A percentile compares a stretch with the other conserved stretches of the same genome.
These are phyloP conservation scores for Paecilomyces niveus DNA, from an alignment of 2,329 filamentous ascomycete species.

Conservation along the genomic window DNA sequence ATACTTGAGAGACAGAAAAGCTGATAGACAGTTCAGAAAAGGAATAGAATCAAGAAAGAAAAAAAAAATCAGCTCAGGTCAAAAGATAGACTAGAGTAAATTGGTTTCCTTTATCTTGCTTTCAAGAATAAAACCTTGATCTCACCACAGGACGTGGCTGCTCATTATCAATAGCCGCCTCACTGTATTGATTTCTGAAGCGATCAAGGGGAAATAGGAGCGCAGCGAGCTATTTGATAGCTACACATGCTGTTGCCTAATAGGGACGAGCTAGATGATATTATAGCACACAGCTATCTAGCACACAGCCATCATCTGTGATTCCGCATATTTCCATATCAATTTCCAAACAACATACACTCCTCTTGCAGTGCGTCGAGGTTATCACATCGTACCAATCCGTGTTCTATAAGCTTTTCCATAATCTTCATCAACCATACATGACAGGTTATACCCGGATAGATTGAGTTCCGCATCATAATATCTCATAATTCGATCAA, in stretches of 20 bases:
- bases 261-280: no score
- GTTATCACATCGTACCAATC: slow-evolving; percentile 11
- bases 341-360: slow-evolving; percentile 13
- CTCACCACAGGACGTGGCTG: slow-evolving; percentile 12
- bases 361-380: slow-evolving; percentile 11
- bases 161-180: slow-evolving; percentile 4
- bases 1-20: no score
- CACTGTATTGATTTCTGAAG: slow-evolving; percentile 5
- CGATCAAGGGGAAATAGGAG: no score
- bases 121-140: slow-evolving; percentile 8
- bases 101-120: neutral
- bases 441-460: slow-evolving; percentile 17
- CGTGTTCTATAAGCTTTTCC: slow-evolving; percentile 8
- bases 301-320: no score
- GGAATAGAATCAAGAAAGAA: no score
- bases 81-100: neutral
- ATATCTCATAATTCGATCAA: slow-evolving; percentile 16
- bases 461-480: slow-evolving; percentile 14
- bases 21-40: no score
- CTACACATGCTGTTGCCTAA: no score
- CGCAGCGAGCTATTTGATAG: no score
- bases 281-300: no score
- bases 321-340: no score
- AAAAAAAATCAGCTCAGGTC: no score
- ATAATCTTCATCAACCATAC: slow-evolving; percentile 16